Percentiles rank a stretch among this genome's conserved stretches.
Evolutionary conservation across 2,329 filamentous ascomycete genomes (phyloP).

Genomic region (Fusarium sp.): DNA sequence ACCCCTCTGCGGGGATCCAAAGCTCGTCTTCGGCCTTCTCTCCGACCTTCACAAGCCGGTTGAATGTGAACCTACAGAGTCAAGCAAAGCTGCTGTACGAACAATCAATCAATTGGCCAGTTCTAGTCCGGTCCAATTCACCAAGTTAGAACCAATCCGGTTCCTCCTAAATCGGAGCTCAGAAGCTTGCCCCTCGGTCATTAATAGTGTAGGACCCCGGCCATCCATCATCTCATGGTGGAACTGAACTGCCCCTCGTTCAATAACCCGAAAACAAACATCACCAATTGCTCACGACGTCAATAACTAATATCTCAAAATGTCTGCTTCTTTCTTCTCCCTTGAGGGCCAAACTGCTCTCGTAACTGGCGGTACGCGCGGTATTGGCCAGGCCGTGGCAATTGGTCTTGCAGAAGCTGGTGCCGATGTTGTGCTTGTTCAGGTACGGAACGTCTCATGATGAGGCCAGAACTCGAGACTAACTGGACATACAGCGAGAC

Average conservation of each 20-base stretch:
- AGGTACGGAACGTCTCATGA: slow-evolving; percentile 49
- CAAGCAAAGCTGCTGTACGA: not conserved
- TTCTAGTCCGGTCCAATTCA: not conserved
- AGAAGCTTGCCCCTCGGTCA: not conserved
- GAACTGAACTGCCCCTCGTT: slow-evolving; percentile 10
- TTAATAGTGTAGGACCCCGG: slow-evolving; percentile 14
- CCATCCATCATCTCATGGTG: not conserved
- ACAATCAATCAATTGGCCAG: not conserved
- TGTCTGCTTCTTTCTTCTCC: slow-evolving; percentile 59
- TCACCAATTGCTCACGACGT: not conserved
- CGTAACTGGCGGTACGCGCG: slow-evolving; percentile 65
- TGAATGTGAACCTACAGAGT: not conserved
- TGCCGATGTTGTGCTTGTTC: slow-evolving; percentile 64
- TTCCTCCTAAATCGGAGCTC: slow-evolving; percentile 1
- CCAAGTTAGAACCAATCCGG: not conserved
- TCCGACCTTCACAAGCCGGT: slow-evolving; percentile 11
- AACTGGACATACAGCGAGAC: slow-evolving; percentile 50
- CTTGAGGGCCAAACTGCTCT: slow-evolving; percentile 66
- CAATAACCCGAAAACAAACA: slow-evolving; percentile 2
- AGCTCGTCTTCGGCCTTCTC: slow-evolving; percentile 26
- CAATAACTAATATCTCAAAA: slow-evolving; percentile 22
- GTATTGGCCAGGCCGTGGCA: slow-evolving; percentile 66
- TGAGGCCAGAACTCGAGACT: not conserved
- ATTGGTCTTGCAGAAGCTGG: slow-evolving; percentile 67
- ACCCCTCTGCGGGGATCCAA: slow-evolving; percentile 10